Evolutionary conservation across 2,329 filamentous ascomycete species (phyloP).

Genomic region (Fusarium keratoplasticum): DNA sequence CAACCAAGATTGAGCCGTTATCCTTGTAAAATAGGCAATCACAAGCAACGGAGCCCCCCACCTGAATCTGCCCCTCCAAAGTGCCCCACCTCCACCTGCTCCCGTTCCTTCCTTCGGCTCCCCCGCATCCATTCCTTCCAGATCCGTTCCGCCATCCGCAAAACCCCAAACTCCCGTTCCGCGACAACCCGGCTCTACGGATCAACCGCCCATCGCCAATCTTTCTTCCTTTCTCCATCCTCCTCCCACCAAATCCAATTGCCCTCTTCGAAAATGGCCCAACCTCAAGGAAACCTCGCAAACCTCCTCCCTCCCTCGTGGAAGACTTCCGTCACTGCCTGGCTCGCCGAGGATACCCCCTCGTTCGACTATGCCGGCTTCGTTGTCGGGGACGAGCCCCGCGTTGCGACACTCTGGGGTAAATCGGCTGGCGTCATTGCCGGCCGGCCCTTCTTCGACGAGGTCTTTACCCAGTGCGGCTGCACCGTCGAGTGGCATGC

Average conservation of each 20-base stretch:
- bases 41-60: background rate
- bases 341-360: constrained; percentile 96
- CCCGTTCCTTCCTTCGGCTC: constrained; percentile 25
- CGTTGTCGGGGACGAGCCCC: constrained; percentile 81
- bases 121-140: constrained; percentile 2
- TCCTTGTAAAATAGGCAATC: background rate
- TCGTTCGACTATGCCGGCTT: constrained; percentile 98
- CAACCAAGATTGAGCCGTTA: background rate
- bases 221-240: background rate
- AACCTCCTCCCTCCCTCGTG: constrained; percentile 88
- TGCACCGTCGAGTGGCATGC: constrained; percentile 94
- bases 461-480: constrained; percentile 89
- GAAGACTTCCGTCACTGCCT: constrained; percentile 82
- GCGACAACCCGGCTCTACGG: constrained; percentile 13
- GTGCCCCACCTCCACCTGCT: constrained; percentile 31
- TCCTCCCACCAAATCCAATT: background rate
- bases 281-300: constrained; percentile 57
- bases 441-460: constrained; percentile 93
- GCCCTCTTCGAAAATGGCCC: constrained; percentile 22
- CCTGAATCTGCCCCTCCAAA: background rate
- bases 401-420: constrained; percentile 74
- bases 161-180: constrained; percentile 5
- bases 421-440: constrained; percentile 86
- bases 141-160: constrained; percentile 30
- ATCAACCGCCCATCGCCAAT: background rate